Percentiles rank a stretch among this genome's conserved stretches.
Evolutionary conservation across 257 asterid genomes (phyloP).

Genomic region (Solanum piurae): DNA sequence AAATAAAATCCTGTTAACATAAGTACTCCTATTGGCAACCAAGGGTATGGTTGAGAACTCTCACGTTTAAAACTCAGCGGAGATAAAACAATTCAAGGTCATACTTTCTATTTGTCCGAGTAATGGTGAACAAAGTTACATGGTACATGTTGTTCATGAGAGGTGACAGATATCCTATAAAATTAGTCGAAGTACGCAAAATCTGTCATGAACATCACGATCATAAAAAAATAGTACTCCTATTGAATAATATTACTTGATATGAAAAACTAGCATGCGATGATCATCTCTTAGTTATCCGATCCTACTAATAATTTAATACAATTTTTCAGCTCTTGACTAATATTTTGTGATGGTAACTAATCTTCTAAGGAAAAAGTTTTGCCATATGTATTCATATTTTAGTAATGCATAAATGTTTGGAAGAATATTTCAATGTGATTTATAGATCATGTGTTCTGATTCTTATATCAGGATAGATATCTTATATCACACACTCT

Average conservation of each 20-base stretch:
- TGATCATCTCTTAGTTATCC: not conserved
- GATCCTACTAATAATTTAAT: not conserved
- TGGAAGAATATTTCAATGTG: no score
- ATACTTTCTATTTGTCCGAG: accelerated
- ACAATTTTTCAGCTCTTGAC: not conserved
- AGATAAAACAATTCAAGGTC: not conserved
- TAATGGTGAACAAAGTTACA: not conserved
- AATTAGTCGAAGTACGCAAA: no score
- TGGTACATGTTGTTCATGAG: no score
- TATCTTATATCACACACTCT: not conserved
- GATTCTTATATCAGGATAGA: not conserved
- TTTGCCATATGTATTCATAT: no score
- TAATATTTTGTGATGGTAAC: no score
- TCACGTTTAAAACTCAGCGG: no score
- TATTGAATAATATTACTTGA: not conserved
- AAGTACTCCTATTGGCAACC: not conserved
- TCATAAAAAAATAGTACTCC: not conserved
- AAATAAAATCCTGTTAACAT: not conserved
- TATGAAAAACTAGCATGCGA: not conserved
- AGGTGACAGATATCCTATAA: no score
- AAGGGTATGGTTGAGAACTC: not conserved
- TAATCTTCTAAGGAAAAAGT: no score
- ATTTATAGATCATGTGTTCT: not conserved
- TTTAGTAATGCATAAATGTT: no score
- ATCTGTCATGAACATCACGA: not conserved